phyloP scores from a whole-genome alignment of 257 asterid species.

The Solanum habrochaites region DNA sequence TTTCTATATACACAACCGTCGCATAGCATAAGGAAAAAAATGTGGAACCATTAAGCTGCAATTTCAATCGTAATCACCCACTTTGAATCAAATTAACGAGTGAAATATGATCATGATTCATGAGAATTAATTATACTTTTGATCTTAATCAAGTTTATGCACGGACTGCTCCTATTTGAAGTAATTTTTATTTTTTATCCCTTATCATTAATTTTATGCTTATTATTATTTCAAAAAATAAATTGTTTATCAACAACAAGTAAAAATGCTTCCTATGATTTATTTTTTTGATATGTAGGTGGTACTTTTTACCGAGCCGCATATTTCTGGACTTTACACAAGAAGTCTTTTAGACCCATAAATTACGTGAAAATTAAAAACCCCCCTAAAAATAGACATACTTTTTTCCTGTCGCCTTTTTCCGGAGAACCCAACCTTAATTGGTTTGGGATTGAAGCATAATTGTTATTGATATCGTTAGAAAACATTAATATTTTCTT shows the following conservation, averaged over 20 bases:
- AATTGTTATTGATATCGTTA: not conserved
- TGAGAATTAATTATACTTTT: not conserved
- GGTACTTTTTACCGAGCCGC: no score
- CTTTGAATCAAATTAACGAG: not conserved
- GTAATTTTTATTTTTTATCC: not conserved
- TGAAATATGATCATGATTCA: not conserved
- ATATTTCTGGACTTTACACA: no score
- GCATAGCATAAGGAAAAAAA: not conserved
- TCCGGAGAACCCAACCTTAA: not conserved
- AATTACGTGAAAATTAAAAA: no score
- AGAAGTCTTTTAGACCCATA: no score
- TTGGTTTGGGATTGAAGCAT: not conserved
- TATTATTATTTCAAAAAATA: no score
- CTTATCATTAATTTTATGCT: not conserved
- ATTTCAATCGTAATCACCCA: not conserved
- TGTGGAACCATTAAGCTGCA: not conserved
- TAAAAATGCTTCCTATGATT: no score
- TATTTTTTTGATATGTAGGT: no score
- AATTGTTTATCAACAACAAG: no score
- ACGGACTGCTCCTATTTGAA: not conserved
- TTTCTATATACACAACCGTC: no score
- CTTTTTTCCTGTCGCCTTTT: no score
- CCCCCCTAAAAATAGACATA: not conserved
- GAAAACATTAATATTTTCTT: not conserved
- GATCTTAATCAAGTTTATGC: not conserved